A percentile compares a stretch with the other conserved stretches of the same genome.
Conservation (phyloP, 169 alveolate genomes). For the Eimeria falciformis region DNA sequence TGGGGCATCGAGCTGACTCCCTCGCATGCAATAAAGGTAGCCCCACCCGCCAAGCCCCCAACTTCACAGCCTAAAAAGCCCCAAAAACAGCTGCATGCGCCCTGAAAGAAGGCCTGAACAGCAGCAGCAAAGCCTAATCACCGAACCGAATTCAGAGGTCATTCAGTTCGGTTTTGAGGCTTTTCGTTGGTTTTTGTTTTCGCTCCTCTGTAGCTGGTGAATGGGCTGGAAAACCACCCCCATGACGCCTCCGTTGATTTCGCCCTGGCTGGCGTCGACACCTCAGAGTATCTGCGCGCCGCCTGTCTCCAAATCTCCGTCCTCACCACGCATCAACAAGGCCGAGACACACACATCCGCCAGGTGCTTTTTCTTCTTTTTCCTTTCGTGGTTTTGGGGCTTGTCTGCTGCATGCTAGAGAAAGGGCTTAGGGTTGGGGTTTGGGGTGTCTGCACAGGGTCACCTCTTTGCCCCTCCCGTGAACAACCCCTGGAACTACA, state of each 20-base stretch:
- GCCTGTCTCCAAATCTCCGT: conserved; percentile 87
- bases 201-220: background rate
- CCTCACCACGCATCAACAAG: conserved; percentile 87
- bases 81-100: background rate
- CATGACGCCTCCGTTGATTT: background rate
- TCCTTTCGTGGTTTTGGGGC: too few relatives aligned
- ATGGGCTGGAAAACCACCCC: background rate
- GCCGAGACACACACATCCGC: conserved; percentile 90
- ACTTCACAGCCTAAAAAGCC: background rate
- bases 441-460: too few relatives aligned
- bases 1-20: conserved; percentile 11
- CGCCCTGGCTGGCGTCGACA: conserved; percentile 58
- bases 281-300: conserved; percentile 83
- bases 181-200: background rate
- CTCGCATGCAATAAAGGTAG: background rate
- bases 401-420: too few relatives aligned
- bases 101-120: background rate
- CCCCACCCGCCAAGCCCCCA: background rate
- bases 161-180: too few relatives aligned
- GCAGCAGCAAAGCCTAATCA: too few relatives aligned
- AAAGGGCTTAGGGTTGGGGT: too few relatives aligned
- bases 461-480: too few relatives aligned
- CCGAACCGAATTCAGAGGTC: too few relatives aligned
- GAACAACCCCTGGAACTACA: too few relatives aligned
- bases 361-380: conserved; percentile 73